phyloP scores from a whole-genome alignment of 257 asterid genomes.

The Mitragyna speciosa region DNA sequence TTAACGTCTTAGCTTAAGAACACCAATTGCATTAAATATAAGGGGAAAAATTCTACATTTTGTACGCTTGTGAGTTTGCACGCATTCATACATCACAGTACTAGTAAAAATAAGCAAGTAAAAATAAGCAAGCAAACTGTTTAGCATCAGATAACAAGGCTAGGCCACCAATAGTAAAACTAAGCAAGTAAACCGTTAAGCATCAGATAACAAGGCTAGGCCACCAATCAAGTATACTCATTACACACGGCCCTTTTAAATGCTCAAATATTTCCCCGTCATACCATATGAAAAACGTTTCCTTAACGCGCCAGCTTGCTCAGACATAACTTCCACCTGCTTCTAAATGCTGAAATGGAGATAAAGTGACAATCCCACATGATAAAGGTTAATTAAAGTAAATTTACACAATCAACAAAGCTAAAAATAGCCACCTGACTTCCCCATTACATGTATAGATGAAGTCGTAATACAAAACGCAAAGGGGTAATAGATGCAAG shows the following conservation, averaged over 20 bases:
- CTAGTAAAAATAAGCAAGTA: background rate
- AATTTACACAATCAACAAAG: slow-evolving; percentile 24
- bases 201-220: slow-evolving; percentile 9
- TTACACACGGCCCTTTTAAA: slow-evolving; percentile 27
- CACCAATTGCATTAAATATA: background rate
- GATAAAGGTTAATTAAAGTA: slow-evolving; percentile 42
- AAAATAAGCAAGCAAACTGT: slow-evolving; percentile 3
- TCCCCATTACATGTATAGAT: background rate
- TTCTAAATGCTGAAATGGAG: slow-evolving; percentile 47
- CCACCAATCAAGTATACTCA: slow-evolving; percentile 9
- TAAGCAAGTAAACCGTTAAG: no score
- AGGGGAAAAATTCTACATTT: background rate
- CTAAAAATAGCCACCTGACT: background rate
- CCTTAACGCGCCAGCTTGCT: slow-evolving; percentile 58
- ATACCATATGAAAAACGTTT: slow-evolving; percentile 56
- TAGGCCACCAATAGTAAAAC: slow-evolving; percentile 19
- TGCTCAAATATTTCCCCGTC: slow-evolving; percentile 48
- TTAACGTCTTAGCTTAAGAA: background rate
- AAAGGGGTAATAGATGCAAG: background rate
- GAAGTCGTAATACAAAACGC: background rate
- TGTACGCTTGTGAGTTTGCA: background rate
- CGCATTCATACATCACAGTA: background rate
- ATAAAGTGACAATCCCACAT: slow-evolving; percentile 35
- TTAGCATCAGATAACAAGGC: slow-evolving; percentile 4
- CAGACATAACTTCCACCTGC: slow-evolving; percentile 60